A percentile compares a stretch with the other conserved stretches of the same genome.
phyloP scores from a whole-genome alignment of 768 basidiomycete genomes.

The Mycena galopus region DNA sequence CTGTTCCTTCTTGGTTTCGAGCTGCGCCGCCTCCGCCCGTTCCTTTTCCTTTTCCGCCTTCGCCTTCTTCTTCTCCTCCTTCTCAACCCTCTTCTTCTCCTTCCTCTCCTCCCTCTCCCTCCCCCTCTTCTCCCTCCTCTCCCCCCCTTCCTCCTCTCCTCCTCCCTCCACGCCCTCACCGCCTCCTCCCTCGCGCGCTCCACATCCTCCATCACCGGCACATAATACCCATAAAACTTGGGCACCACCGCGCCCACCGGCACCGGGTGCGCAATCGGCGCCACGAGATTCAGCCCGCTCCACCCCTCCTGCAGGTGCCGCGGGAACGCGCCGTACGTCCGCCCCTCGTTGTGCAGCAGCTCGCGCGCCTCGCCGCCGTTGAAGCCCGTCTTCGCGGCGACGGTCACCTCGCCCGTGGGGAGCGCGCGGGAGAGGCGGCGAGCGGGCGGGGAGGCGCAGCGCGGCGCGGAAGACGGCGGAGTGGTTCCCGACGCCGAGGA shows the following conservation, averaged over 20 bases:
- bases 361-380: conserved; percentile 34
- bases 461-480: conserved; percentile 54
- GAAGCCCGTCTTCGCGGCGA: conserved; percentile 47
- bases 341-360: conserved; percentile 43
- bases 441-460: conserved; percentile 54
- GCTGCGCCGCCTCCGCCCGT: background rate
- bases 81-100: background rate
- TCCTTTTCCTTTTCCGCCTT: background rate
- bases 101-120: background rate
- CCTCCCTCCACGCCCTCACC: conserved; percentile 4
- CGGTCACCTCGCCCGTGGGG: conserved; percentile 44
- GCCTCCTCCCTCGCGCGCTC: conserved; percentile 24
- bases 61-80: background rate
- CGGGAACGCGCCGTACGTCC: conserved; percentile 41
- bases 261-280: conserved; percentile 29
- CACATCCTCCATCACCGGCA: conserved; percentile 28
- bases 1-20: background rate
- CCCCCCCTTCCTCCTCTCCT: background rate
- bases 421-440: conserved; percentile 19
- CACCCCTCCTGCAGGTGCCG: conserved; percentile 23
- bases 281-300: conserved; percentile 28
- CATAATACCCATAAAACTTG: conserved; percentile 33
- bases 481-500: conserved; percentile 53
- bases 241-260: conserved; percentile 29
- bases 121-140: background rate